Conservation (phyloP, 257 asterid genomes). For the Nyctanthes arbortristis region DNA sequence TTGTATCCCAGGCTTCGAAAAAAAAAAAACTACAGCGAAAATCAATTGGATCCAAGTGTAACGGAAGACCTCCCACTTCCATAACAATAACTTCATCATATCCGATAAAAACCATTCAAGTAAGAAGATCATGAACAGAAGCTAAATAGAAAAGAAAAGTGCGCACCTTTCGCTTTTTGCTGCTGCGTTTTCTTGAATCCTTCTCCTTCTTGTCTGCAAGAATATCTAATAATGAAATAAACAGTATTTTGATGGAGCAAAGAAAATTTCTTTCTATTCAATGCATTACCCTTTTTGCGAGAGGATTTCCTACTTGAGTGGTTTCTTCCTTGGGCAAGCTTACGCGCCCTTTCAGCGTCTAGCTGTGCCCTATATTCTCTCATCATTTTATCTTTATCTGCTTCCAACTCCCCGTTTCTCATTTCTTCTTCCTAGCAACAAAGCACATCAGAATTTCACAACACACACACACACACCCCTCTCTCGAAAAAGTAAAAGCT, state of each 20-base stretch:
- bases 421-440: conserved; percentile 95
- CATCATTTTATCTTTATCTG: conserved; percentile 98
- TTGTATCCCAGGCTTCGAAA: no score
- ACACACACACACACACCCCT: not conserved
- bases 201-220: conserved; percentile 77
- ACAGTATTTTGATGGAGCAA: conserved; percentile 10
- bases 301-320: conserved; percentile 74
- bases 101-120: not conserved
- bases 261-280: conserved; percentile 7
- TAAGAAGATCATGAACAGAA: not conserved
- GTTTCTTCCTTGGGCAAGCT: conserved; percentile 85
- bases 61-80: not conserved
- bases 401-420: conserved; percentile 95
- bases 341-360: conserved; percentile 90
- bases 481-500: not conserved
- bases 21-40: no score
- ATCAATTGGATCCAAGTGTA: not conserved
- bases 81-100: not conserved
- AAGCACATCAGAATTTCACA: conserved; percentile 34
- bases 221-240: conserved; percentile 18
- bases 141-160: conserved; percentile 8
- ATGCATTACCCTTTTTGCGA: conserved; percentile 62
- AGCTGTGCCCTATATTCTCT: conserved; percentile 95
- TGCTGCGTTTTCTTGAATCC: conserved; percentile 72
- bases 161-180: conserved; percentile 89